Conservation (phyloP, 768 basidiomycete genomes). For the Tephrocybe sp. region DNA sequence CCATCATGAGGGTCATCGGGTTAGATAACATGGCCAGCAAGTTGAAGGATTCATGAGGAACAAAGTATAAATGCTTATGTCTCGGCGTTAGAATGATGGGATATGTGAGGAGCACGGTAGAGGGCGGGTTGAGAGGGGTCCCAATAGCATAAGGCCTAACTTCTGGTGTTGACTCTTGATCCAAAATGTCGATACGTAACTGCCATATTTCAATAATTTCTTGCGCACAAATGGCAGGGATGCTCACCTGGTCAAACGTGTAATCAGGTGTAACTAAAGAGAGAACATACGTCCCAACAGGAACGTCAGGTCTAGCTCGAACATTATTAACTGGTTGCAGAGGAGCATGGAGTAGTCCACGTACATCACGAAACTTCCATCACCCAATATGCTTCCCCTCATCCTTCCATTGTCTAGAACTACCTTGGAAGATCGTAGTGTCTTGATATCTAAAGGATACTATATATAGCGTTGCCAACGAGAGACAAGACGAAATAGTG, state of each 20-base stretch:
- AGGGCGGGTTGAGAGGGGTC: conserved; percentile 61
- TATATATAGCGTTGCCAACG: neutral
- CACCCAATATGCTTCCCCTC: conserved; percentile 48
- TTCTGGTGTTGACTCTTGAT: conserved; percentile 38
- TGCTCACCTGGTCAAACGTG: conserved; percentile 63
- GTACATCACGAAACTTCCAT: conserved; percentile 70
- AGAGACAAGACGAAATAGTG: conserved; percentile 5
- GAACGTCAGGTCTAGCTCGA: conserved; percentile 58
- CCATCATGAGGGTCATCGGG: conserved; percentile 84
- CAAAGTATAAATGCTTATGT: conserved; percentile 60
- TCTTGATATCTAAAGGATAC: conserved; percentile 12
- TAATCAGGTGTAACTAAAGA: conserved; percentile 67
- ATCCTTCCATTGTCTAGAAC: conserved; percentile 57
- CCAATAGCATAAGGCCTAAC: conserved; percentile 65
- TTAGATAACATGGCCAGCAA: conserved; percentile 73
- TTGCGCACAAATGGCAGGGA: conserved; percentile 1
- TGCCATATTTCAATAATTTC: conserved; percentile 25
- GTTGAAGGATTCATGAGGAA: conserved; percentile 71
- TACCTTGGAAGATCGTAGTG: conserved; percentile 56
- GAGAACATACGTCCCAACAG: conserved; percentile 66
- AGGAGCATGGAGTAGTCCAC: conserved; percentile 18
- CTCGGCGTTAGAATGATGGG: conserved; percentile 58
- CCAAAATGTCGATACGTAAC: conserved; percentile 66
- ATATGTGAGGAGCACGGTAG: conserved; percentile 53
- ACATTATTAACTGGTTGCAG: neutral